Conservation (phyloP, 2,329 filamentous ascomycete species). For the Plenodomus lindquistii region DNA sequence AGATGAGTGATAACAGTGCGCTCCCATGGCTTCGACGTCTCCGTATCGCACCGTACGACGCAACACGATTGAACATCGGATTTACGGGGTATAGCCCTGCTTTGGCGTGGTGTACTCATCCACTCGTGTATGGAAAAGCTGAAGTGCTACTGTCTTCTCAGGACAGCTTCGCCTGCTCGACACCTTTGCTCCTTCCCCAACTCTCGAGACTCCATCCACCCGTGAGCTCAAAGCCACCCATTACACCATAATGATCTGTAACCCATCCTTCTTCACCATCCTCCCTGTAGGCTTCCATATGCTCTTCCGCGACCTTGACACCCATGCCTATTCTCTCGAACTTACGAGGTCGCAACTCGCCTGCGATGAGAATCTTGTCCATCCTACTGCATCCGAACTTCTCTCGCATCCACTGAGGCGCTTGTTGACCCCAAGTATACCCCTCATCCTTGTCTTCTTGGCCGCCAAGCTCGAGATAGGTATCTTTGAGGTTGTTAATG, state of each 20-base stretch:
- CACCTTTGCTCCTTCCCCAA: no score
- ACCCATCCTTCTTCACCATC: slow-evolving; percentile 53
- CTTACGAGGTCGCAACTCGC: slow-evolving; percentile 32
- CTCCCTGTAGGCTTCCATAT: slow-evolving; percentile 26
- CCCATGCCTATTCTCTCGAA: slow-evolving; percentile 56
- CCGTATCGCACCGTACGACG: no score
- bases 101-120: no score
- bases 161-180: no score
- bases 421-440: slow-evolving; percentile 64
- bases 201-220: slow-evolving; percentile 2
- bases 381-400: slow-evolving; percentile 57
- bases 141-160: no score
- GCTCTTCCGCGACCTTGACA: slow-evolving; percentile 48
- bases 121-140: no score
- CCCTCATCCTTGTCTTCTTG: slow-evolving; percentile 56
- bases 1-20: no score
- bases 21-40: no score
- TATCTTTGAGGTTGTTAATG: slow-evolving; percentile 56
- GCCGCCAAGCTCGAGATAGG: slow-evolving; percentile 57
- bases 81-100: no score
- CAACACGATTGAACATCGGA: no score
- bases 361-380: slow-evolving; percentile 59
- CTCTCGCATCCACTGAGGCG: slow-evolving; percentile 44
- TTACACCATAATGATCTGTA: slow-evolving; percentile 56
- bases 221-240: slow-evolving; percentile 31